Base-by-base conservation (phyloP, 768 basidiomycete species). In the Psilocybe cyanescens region DNA sequence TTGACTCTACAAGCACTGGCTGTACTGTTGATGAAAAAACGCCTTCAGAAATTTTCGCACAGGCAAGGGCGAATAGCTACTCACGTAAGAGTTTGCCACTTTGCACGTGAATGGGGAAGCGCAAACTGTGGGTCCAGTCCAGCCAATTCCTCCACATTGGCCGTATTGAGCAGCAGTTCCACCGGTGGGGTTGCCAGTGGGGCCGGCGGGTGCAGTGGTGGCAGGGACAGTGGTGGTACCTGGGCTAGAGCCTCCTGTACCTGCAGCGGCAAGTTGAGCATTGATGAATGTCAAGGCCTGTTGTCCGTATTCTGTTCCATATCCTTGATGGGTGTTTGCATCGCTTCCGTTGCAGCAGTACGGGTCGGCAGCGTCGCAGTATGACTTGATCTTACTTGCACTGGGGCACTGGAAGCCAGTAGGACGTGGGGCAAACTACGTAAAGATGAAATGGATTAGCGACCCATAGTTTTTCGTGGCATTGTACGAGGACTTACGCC, bases 301-400 rank as follows among this genome's bases (percentile, higher is more conserved):
- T 30, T 69, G 59, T 48, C 74, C 74, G 59, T 75, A 75, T 60
- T 72, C 71, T 17, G 61, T 70, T 2, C 70, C 74, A 48, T 75
- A 75, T 29, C 71, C 72, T 64, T 75, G 72, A 61, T 75, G 73
- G 4, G 72, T 72, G 61, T 65, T 65, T 19, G 67, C 64, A 55
- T 75, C 65, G 60, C 39, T 64, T 30, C 74, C 73, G 54, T 71
- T 75, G 68, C 74, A 74, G 69, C 74, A 75, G 70, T 71, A 75
- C 2, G 74, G 74, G 65, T 72, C 73, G 2, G 71, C 59, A 11
- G 74, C 67, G 50, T 75, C 74, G 67, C 74, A 75, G 72, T 57
- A 57, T n/a, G 58, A 59, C n/a, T 59, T 39, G 39, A 59, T 59
- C n/a, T 39, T 52, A 11, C 48, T 50, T 30, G 58, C 58, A 50